Evolutionary conservation across 1,284 basidiomycete species (phyloP).

Genomic region (Phlebopus sp.): DNA sequence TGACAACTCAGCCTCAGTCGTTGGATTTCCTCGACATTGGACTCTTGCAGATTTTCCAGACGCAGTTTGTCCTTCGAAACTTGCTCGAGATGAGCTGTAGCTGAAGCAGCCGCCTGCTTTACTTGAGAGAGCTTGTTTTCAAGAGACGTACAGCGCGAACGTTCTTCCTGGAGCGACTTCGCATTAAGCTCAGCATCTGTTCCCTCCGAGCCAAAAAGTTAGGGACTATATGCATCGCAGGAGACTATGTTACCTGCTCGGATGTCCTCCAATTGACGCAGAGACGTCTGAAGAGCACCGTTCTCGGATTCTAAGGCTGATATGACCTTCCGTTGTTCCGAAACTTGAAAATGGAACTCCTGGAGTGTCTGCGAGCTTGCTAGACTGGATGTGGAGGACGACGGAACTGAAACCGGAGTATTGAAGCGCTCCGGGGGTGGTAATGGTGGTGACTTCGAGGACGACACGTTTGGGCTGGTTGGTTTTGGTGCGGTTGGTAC

Average conservation of each 20-base stretch:
- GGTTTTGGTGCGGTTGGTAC: slow-evolving; percentile 16
- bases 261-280: slow-evolving; percentile 14
- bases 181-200: slow-evolving; percentile 13
- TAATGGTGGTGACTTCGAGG: slow-evolving; percentile 17
- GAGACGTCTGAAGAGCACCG: slow-evolving; percentile 14
- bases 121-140: slow-evolving; percentile 18
- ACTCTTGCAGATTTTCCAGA: slow-evolving; percentile 26
- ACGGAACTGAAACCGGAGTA: slow-evolving; percentile 7
- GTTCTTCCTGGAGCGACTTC: slow-evolving; percentile 17
- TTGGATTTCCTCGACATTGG: slow-evolving; percentile 16
- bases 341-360: slow-evolving; percentile 14
- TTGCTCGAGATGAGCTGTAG: slow-evolving; percentile 15
- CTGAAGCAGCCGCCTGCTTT: slow-evolving; percentile 5
- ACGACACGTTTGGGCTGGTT: slow-evolving; percentile 7
- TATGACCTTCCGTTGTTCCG: slow-evolving; percentile 19
- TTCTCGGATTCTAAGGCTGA: slow-evolving; percentile 19
- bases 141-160: slow-evolving; percentile 16
- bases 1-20: slow-evolving; percentile 12
- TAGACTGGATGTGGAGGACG: slow-evolving; percentile 1
- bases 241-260: slow-evolving; percentile 14
- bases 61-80: slow-evolving; percentile 28
- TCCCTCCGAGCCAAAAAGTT: slow-evolving; percentile 1
- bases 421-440: slow-evolving; percentile 13
- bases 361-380: slow-evolving; percentile 9
- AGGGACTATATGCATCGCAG: background rate